A percentile compares a stretch with the other conserved stretches of the same genome.
Conservation (phyloP, 1,284 basidiomycete species). For the Anthracocystis panici-leucophaei region DNA sequence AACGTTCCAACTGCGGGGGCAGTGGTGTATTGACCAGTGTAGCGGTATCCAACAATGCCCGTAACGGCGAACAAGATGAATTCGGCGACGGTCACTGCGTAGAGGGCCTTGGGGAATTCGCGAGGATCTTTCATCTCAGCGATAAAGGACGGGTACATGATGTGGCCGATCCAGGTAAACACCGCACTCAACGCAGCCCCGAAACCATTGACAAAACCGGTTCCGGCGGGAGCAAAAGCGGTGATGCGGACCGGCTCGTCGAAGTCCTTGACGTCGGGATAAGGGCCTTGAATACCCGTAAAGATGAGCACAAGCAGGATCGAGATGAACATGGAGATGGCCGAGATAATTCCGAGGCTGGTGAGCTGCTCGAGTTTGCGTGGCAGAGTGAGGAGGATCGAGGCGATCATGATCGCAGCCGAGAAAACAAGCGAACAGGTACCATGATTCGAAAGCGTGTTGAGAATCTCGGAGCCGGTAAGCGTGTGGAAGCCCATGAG, state of each 20-base stretch:
- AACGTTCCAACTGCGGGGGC: constrained; percentile 62
- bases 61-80: constrained; percentile 74
- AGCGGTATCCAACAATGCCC: constrained; percentile 77
- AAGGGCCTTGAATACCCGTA: constrained; percentile 50
- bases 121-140: constrained; percentile 76
- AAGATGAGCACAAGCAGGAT: constrained; percentile 60
- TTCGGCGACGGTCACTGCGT: constrained; percentile 73
- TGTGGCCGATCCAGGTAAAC: constrained; percentile 77
- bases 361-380: constrained; percentile 63
- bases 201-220: constrained; percentile 75
- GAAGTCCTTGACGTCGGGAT: constrained; percentile 46
- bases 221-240: constrained; percentile 69
- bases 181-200: no score
- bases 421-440: constrained; percentile 76
- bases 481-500: constrained; percentile 62
- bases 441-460: constrained; percentile 75
- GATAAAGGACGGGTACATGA: constrained; percentile 73
- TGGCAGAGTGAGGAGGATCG: constrained; percentile 57
- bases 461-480: constrained; percentile 72
- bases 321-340: constrained; percentile 61
- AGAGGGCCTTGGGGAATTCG: constrained; percentile 76
- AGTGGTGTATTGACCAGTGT: constrained; percentile 69
- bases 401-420: constrained; percentile 65
- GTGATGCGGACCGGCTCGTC: constrained; percentile 50
- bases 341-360: constrained; percentile 59